Evolutionary conservation across 2,329 filamentous ascomycete genomes (phyloP).

Genomic region (Lachnum nothofagi): DNA sequence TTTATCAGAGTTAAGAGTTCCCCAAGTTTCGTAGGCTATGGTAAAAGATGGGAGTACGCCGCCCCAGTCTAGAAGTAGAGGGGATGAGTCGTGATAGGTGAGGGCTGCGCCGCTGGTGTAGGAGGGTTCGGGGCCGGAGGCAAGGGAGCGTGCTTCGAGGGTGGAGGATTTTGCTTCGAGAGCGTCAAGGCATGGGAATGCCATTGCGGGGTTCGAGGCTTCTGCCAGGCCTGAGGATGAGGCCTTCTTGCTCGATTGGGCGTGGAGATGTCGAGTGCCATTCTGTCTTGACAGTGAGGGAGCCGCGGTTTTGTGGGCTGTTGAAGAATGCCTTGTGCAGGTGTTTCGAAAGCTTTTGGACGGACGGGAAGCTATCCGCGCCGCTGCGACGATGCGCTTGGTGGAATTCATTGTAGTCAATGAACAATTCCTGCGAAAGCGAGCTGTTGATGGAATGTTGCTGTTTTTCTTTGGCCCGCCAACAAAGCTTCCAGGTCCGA

Average conservation of each 20-base stretch:
- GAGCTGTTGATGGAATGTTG: too few species aligned
- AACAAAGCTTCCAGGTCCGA: too few species aligned
- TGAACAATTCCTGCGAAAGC: too few species aligned
- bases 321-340: constrained; percentile 19
- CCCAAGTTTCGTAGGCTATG: constrained; percentile 93
- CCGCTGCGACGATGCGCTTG: constrained; percentile 19
- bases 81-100: constrained; percentile 66
- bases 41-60: constrained; percentile 84
- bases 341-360: constrained; percentile 9
- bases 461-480: too few species aligned
- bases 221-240: constrained; percentile 19
- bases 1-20: constrained; percentile 68
- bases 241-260: constrained; percentile 16
- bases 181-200: constrained; percentile 85
- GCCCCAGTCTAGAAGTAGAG: constrained; percentile 87
- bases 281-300: constrained; percentile 9
- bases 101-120: constrained; percentile 88
- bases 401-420: constrained; percentile 25
- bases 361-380: constrained; percentile 18
- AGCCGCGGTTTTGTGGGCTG: constrained; percentile 5
- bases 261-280: constrained; percentile 22
- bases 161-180: constrained; percentile 72
- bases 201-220: constrained; percentile 76
- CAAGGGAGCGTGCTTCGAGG: constrained; percentile 61
- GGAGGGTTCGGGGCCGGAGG: constrained; percentile 81